phyloP scores from a whole-genome alignment of 2,329 filamentous ascomycete genomes.

The Calycina marina region DNA sequence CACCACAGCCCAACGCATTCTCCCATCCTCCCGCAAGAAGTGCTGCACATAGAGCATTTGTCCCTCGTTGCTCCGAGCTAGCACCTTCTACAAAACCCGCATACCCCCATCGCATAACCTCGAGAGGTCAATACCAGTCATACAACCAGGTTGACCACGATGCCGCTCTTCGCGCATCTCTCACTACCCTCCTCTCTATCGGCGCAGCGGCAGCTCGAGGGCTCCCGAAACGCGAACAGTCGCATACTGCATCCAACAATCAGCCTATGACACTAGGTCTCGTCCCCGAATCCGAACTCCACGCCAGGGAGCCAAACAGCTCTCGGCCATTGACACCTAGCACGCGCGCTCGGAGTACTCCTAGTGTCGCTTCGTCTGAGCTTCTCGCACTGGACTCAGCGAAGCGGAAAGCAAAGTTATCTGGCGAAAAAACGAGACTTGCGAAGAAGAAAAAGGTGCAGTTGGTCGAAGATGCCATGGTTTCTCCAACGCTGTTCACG shows the following conservation, averaged over 20 bases:
- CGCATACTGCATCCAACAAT: constrained; percentile 11
- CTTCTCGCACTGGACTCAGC: constrained; percentile 27
- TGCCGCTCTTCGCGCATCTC: constrained; percentile 75
- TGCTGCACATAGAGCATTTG: constrained; percentile 26
- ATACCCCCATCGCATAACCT: constrained; percentile 23
- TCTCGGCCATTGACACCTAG: constrained; percentile 15
- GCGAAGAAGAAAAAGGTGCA: constrained; percentile 33
- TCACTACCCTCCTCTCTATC: constrained; percentile 93
- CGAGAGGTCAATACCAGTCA: constrained; percentile 25
- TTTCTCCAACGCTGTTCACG: constrained; percentile 46
- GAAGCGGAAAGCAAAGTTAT: constrained; percentile 30
- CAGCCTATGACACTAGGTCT: constrained; percentile 38
- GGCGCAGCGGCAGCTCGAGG: constrained; percentile 81
- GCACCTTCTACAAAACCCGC: constrained; percentile 11
- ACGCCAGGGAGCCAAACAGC: constrained; percentile 22
- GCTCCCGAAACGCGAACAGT: constrained; percentile 45
- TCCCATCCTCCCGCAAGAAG: constrained; percentile 56
- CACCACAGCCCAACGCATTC: constrained; percentile 84
- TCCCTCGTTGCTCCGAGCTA: constrained; percentile 18
- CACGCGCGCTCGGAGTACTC: constrained; percentile 13
- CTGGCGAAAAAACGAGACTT: constrained; percentile 23
- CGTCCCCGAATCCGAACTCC: constrained; percentile 45
- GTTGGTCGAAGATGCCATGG: constrained; percentile 25
- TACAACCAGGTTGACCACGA: constrained; percentile 80
- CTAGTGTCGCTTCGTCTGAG: constrained; percentile 14